Base-by-base conservation (phyloP, 1,139 yeast species). In the Yamadazyma oceani region DNA sequence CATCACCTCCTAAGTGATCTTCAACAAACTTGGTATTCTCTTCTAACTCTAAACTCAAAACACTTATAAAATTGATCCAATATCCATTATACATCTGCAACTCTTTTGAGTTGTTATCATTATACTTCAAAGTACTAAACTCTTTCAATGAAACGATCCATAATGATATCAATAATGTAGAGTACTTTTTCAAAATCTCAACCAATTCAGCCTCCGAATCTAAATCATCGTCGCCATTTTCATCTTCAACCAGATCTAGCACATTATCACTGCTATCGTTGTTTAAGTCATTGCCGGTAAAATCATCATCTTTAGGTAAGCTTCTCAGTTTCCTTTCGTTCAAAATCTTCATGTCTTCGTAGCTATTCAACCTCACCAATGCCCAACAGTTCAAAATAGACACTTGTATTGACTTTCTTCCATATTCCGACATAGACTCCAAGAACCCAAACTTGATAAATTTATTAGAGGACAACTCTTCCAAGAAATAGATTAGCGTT, bases 321-420 rank as follows among this genome's bases (percentile, higher is more conserved):
- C 16, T 10, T 12, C 5, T 12, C 21, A 19, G 21, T 16, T 21
- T 27, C 7, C 11, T 27, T 12, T 31, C 17, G 12, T 31, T 31
- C 17, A 34, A 21, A 24, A 30, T 29, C 19, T 41, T 38, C 23
- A 37, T 8, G 55, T 62, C 44, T 57, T 56, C 60, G 4, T 62
- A 51, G 3, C 70, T 56, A 21, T 78, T 68, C 24, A 85, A 75
- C 39, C 79, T 80, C 36, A 92, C 64, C 36, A 81, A 76, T 0
- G 97, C 96, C 97, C 98, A 92, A 26, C 96, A 81, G 45, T 88
- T 83, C 44, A 92, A 67, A 28, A 88, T 77, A 0, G 94, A 78
- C 15, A 88, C 63, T 45, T 81, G 82, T 34, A 88, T 73, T 42
- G 82, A 78, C 35, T 78, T 77, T 45, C 79, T 78, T 1, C 90